Base-by-base conservation (phyloP, 257 asterid genomes). In the Lithospermum erythrorhizon region DNA sequence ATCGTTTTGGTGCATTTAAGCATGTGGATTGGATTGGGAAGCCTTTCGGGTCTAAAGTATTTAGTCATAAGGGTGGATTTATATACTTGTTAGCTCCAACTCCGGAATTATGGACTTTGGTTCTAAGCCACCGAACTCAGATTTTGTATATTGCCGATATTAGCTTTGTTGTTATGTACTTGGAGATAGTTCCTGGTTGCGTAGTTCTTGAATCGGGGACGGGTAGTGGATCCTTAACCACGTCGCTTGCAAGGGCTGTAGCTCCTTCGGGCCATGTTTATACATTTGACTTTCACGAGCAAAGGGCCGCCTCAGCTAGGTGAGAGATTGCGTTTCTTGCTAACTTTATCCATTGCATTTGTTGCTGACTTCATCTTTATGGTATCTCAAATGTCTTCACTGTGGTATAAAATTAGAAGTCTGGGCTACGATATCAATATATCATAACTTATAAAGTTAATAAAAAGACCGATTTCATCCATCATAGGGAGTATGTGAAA, bases 241-340 rank as follows among this genome's bases (percentile, higher is more conserved):
- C 96, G 10, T 93, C 99, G 16, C 93, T 93, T 67, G 99, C 97
- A 2, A 81, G 95, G 62, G 94, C 95, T 17, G 79, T 89, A 49
- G 94, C 95, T 0, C 96, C 97, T 4, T 70, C 69, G 3, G 99
- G 97, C 5, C 97, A 77, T 60, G 91, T 93, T 37, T 79, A 82
- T 64, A 89, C 99, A 18, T 93, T 93, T 68, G 99, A 93, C 79
- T 93, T 93, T 69, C 99, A 93, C 75, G 95, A 93, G 65, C 91
- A 81, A 71, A 89, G 98, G 65, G 99, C 99, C 61, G 82, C 81
- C 20, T 93, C 84, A 2, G 97, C 95, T 62, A 84, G 97, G 98
- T 93, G 66, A 78, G n/a, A n/a, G 47, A 17, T 8, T 22, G 35
- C 35, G 19, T 16, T 10, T 59, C 30, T 18, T 17, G 9, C 4